phyloP scores from a whole-genome alignment of 208 protist genomes.

The Acanthamoeba culbertsoni region DNA sequence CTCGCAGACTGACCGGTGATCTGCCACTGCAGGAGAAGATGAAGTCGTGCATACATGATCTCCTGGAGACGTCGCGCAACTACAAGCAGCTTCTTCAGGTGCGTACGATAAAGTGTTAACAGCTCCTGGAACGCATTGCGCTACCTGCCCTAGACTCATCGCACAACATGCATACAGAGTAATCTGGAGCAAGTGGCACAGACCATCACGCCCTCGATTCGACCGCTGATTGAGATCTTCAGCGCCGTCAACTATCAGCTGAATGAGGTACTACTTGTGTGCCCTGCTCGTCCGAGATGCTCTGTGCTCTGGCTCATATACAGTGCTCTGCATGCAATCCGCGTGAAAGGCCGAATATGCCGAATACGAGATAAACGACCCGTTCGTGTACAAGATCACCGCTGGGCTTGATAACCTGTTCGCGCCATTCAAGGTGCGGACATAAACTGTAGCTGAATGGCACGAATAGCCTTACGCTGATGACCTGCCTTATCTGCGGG shows the following conservation, averaged over 20 bases:
- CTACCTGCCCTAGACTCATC: background rate
- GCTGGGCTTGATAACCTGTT: conserved; percentile 25
- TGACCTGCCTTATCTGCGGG: too few species aligned
- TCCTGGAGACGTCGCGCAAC: background rate
- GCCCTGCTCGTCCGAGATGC: background rate
- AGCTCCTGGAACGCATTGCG: background rate
- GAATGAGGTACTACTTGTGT: background rate
- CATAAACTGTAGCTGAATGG: too few species aligned
- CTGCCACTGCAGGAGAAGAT: background rate
- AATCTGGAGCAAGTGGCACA: conserved; percentile 29
- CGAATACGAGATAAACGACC: conserved; percentile 42
- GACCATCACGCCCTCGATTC: conserved; percentile 15
- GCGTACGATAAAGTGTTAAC: background rate
- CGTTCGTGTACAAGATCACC: conserved; percentile 10
- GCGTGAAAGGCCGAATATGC: background rate
- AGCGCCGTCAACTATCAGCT: conserved; percentile 2
- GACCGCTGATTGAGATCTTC: conserved; percentile 41
- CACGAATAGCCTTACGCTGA: too few species aligned
- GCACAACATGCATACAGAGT: background rate
- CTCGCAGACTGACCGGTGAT: background rate
- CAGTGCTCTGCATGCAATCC: background rate
- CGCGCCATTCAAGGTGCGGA: conserved; percentile 8
- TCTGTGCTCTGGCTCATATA: background rate
- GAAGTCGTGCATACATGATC: conserved; percentile 8
- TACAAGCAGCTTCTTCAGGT: conserved; percentile 39